Conservation (phyloP, 208 protist species). For the Leishmania turanica region DNA sequence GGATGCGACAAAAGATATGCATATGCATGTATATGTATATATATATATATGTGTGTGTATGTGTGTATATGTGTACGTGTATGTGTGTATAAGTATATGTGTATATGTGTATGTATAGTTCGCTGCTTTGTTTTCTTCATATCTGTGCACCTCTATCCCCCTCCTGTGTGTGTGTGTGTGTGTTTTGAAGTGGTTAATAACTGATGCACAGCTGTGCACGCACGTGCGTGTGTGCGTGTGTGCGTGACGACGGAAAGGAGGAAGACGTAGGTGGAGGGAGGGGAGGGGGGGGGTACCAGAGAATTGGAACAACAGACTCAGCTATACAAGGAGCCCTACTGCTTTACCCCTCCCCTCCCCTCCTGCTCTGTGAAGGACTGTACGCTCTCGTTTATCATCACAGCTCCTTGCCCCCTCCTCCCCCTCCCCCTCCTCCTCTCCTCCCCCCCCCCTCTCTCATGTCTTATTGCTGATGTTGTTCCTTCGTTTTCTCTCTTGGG, state of each 20-base stretch:
- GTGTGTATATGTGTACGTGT: neutral
- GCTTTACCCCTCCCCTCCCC: neutral
- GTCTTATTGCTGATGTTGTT: neutral
- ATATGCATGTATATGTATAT: too few species aligned
- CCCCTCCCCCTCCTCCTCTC: too few species aligned
- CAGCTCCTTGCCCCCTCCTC: neutral
- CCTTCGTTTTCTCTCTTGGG: neutral
- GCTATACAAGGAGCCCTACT: neutral
- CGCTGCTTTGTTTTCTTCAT: too few species aligned
- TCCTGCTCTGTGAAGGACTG: neutral
- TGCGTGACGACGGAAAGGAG: neutral
- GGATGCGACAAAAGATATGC: too few species aligned
- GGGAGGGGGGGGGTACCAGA: neutral
- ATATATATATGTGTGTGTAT: neutral
- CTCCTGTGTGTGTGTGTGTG: neutral
- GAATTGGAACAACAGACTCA: neutral
- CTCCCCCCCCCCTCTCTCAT: neutral
- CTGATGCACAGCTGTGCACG: too few species aligned
- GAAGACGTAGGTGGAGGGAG: neutral
- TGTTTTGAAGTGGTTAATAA: neutral
- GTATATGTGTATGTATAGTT: neutral
- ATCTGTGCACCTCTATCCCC: neutral
- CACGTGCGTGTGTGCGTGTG: neutral
- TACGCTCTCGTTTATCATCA: neutral
- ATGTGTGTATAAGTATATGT: too few species aligned